Evolutionary conservation across 805 yeast genomes (phyloP), one percentile per base, ranked within the genome.

Genomic region (Myxozyma nipponensis): DNA sequence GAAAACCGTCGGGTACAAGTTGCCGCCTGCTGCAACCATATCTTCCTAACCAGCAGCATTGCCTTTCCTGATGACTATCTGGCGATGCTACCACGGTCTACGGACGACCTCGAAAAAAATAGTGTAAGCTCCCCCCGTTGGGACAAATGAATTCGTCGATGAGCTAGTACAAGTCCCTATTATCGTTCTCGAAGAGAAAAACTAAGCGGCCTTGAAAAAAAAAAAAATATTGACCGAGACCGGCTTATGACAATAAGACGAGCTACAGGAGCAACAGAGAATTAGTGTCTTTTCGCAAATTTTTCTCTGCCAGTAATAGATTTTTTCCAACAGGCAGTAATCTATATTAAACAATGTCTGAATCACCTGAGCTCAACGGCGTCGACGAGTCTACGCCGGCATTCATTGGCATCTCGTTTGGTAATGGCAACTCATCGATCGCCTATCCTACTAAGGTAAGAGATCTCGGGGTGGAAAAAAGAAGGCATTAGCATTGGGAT

Each of bases 401-500:
- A 62, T 86, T 88, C 61, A 86, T 93, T 70, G 98, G 98, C 72
- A 80, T 93, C 68, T 83, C 96, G 39, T 91, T 93, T 70, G 98
- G 98, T 70, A 93, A 93, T 80, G 84, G 95, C 43, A 81, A 95
- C 54, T 85, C 97, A 44, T 86, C 97, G 52, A 89, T 93, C 68
- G 97, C 98, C 44, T 86, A 83, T 64, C 85, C 90, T 60, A 46
- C 54, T 13, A 65, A 62, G 48, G 61, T 57, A 24, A 5, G 52
- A 17, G 13, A 22, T 17, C 15, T 38, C 18, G 22, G n/a, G 19
- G 34, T 15, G n/a, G n/a, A n/a, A n/a, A n/a, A n/a, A n/a, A n/a
- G n/a, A n/a, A n/a, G n/a, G n/a, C n/a, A n/a, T n/a, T n/a, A n/a
- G n/a, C n/a, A n/a, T n/a, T n/a, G n/a, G n/a, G n/a, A n/a, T n/a